Conservation (phyloP, 352 stramenopile species). For the Globisporangium emineosum region DNA sequence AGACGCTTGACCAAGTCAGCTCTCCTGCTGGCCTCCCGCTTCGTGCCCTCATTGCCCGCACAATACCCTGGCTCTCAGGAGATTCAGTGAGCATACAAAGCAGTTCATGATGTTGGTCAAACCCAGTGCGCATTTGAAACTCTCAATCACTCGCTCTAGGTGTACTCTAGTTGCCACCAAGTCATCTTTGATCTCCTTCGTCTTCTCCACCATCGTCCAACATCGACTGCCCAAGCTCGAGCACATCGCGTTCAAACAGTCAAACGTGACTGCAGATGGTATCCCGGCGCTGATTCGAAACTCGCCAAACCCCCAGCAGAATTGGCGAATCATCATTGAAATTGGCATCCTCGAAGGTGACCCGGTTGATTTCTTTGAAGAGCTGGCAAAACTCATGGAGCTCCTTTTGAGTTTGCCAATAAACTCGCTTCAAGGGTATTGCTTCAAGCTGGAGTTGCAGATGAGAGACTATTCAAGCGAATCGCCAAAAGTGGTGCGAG, state of each 20-base stretch:
- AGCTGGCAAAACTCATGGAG: neutral
- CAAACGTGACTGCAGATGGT: neutral
- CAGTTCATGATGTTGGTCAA: no score
- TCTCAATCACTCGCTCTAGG: no score
- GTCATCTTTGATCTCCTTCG: no score
- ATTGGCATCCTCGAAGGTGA: neutral
- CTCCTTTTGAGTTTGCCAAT: neutral
- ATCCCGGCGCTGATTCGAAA: constrained; percentile 4
- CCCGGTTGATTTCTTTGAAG: neutral
- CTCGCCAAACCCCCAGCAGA: neutral
- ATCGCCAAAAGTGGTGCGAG: neutral
- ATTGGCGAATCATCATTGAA: neutral
- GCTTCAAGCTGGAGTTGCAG: neutral
- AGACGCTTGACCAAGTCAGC: no score
- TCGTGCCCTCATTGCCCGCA: no score
- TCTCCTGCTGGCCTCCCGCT: no score
- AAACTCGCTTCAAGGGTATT: neutral
- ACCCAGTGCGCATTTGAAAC: no score
- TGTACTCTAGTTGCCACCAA: no score
- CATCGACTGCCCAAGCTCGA: no score
- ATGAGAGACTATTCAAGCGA: neutral
- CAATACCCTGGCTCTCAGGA: no score
- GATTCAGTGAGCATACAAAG: no score
- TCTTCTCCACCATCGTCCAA: no score
- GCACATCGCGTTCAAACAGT: neutral